These are phyloP conservation scores for Margaritispora aquatica DNA, from an alignment of 495 filamentous ascomycete genomes.

Conservation along the genomic window DNA sequence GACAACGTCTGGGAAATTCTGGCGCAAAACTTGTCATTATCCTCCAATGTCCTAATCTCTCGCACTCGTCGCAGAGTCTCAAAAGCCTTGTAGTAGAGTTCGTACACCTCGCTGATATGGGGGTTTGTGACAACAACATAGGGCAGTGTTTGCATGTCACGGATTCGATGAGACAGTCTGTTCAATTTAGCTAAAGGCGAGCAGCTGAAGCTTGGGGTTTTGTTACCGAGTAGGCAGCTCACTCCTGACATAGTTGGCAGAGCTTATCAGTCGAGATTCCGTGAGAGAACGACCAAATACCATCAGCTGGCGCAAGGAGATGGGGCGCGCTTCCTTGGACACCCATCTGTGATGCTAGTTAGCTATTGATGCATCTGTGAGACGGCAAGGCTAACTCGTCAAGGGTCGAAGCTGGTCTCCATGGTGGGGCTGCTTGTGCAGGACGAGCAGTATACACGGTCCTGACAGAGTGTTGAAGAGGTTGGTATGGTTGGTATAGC, in stretches of 20 bases:
- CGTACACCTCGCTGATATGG: constrained; percentile 90
- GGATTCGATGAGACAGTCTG: constrained; percentile 85
- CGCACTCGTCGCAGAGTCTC: constrained; percentile 78
- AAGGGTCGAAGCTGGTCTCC: constrained; percentile 74
- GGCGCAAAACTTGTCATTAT: constrained; percentile 86
- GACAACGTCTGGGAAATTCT: constrained; percentile 70
- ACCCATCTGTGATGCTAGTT: constrained; percentile 61
- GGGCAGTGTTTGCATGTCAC: constrained; percentile 94
- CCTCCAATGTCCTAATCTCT: constrained; percentile 78
- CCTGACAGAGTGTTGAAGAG: background rate
- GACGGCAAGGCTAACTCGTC: constrained; percentile 64
- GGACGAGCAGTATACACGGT: background rate
- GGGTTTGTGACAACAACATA: constrained; percentile 96
- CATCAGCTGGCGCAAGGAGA: constrained; percentile 86
- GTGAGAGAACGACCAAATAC: constrained; percentile 89
- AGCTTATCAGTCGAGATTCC: constrained; percentile 81
- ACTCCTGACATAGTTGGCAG: constrained; percentile 93
- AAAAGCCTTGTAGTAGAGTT: constrained; percentile 93
- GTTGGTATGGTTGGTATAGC: background rate
- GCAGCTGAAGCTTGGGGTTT: background rate
- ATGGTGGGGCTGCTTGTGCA: constrained; percentile 46
- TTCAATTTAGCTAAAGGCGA: background rate
- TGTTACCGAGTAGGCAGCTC: constrained; percentile 84
- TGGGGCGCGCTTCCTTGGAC: constrained; percentile 73
- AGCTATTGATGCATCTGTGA: constrained; percentile 18